Percentiles rank a stretch among this genome's conserved stretches.
These are phyloP conservation scores for Ascocoryne sarcoides DNA, from an alignment of 2,329 filamentous ascomycete species.

Conservation along the genomic window DNA sequence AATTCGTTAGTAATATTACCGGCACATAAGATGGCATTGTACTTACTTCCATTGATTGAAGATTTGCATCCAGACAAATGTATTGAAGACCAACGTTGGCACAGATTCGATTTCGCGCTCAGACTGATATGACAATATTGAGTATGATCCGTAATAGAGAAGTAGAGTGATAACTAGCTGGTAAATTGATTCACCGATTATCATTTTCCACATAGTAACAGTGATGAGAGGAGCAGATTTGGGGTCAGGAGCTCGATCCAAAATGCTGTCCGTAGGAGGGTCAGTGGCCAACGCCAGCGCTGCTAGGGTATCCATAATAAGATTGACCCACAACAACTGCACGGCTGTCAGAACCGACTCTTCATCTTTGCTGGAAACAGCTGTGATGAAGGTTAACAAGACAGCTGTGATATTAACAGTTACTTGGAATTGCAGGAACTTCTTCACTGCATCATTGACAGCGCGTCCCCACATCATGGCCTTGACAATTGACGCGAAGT, in stretches of 20 bases:
- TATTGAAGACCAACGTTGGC: constrained; percentile 87
- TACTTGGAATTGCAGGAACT: constrained; percentile 50
- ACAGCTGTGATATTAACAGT: constrained; percentile 77
- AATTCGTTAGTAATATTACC: constrained; percentile 7
- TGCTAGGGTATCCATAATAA: constrained; percentile 81
- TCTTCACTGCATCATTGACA: constrained; percentile 45
- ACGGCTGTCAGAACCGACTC: constrained; percentile 67
- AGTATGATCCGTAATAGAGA: constrained; percentile 65
- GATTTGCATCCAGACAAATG: constrained; percentile 99
- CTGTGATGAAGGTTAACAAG: constrained; percentile 66
- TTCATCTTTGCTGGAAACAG: constrained; percentile 55
- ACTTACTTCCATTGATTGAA: constrained; percentile 95
- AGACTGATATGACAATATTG: constrained; percentile 49
- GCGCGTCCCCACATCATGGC: constrained; percentile 54
- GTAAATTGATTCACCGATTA: constrained; percentile 83
- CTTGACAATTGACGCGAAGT: constrained; percentile 54
- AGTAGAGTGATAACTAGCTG: constrained; percentile 73
- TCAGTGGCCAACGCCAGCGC: constrained; percentile 69
- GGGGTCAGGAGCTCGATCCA: constrained; percentile 65
- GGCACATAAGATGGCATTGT: constrained; percentile 10
- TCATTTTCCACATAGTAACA: constrained; percentile 98
- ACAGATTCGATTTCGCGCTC: constrained; percentile 44
- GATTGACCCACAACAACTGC: constrained; percentile 73
- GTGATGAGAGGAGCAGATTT: constrained; percentile 74
- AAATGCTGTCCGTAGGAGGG: constrained; percentile 58